Base-by-base conservation (phyloP, 1,284 basidiomycete genomes). In the Puccinia coronata region DNA sequence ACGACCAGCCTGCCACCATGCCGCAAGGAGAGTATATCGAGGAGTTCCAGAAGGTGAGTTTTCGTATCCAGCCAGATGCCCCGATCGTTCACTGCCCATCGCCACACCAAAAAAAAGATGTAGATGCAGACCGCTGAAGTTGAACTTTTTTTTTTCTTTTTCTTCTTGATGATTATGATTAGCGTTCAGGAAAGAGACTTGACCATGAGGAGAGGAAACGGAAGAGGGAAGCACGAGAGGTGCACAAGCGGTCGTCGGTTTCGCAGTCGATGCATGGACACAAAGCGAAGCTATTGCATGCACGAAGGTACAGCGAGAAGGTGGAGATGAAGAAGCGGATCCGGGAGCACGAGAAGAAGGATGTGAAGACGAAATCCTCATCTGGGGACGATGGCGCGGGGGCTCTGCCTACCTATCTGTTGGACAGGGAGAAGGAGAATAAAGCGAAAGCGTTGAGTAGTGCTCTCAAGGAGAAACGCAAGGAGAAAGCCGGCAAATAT, bases 261-360 rank as follows among this genome's bases (percentile, higher is more conserved):
- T 94, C 96, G 20, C 96, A 98, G 88, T 96, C 96, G 87, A 91
- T 93, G 61, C 96, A 96, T 84, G 97, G 97, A 88, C 89, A 98
- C 84, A 98, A 98, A 89, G 97, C 96, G 85, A 99, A 99, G 88
- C 89, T 99, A 63, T 91, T 98, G 47, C 97, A 99, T 86, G 94
- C 94, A 80, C 95, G 93, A 87, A 92, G 95, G 82, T 94, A 98
- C 87, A 91, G 94, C 55, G 94, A 99, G 88, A 99, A 99, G 89
- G 93, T 99, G 65, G 95, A 96, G 87, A 93, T 99, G 89, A 97
- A 96, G 88, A 99, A 99, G 90, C 96, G 95, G 57, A 92, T 99
- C 88, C 98, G 98, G 87, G 95, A 95, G 41, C 97, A 99, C 88
- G 97, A 99, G 88, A 96, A 99, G 87, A 92, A 96, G 83, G 95